Percentiles rank a stretch among this genome's conserved stretches.
These are phyloP conservation scores for Nadsonia starkeyi-henricii DNA, from an alignment of 1,139 yeast species.

Conservation along the genomic window DNA sequence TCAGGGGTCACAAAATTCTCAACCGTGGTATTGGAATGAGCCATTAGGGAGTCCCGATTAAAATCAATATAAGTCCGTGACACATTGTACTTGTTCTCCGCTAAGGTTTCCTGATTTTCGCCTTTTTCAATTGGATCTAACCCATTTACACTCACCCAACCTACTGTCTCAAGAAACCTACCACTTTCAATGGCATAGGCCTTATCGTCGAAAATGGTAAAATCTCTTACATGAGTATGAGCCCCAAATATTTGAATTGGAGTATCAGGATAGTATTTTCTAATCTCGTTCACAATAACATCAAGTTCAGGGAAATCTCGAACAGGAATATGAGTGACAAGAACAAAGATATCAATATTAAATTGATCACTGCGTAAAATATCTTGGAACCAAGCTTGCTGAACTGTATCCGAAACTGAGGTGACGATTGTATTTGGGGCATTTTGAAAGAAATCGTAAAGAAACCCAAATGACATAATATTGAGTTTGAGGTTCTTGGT, in stretches of 20 bases:
- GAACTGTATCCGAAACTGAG: slow-evolving; percentile 41
- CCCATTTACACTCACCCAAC: slow-evolving; percentile 56
- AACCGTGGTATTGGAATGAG: slow-evolving; percentile 35
- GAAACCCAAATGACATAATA: slow-evolving; percentile 61
- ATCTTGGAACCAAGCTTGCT: slow-evolving; percentile 51
- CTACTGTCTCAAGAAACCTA: slow-evolving; percentile 81
- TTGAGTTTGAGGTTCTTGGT: slow-evolving; percentile 42
- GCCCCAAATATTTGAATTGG: slow-evolving; percentile 87
- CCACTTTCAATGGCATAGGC: slow-evolving; percentile 76
- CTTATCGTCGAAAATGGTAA: slow-evolving; percentile 46
- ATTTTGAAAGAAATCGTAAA: slow-evolving; percentile 59
- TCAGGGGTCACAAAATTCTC: slow-evolving; percentile 29
- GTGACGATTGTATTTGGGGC: slow-evolving; percentile 52
- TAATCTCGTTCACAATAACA: slow-evolving; percentile 32
- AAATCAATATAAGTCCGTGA: slow-evolving; percentile 70
- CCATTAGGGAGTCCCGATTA: slow-evolving; percentile 51
- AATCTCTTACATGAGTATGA: slow-evolving; percentile 87
- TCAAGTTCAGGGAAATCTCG: slow-evolving; percentile 39
- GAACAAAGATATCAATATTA: slow-evolving; percentile 57
- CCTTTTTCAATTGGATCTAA: slow-evolving; percentile 10
- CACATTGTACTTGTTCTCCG: no score
- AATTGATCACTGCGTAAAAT: slow-evolving; percentile 34
- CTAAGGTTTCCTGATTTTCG: no score
- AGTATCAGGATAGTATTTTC: slow-evolving; percentile 44
- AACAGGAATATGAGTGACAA: slow-evolving; percentile 68